Evolutionary conservation across 352 stramenopile genomes (phyloP), one percentile per base, ranked within the genome.

Genomic region (Pythium rishiriense): DNA sequence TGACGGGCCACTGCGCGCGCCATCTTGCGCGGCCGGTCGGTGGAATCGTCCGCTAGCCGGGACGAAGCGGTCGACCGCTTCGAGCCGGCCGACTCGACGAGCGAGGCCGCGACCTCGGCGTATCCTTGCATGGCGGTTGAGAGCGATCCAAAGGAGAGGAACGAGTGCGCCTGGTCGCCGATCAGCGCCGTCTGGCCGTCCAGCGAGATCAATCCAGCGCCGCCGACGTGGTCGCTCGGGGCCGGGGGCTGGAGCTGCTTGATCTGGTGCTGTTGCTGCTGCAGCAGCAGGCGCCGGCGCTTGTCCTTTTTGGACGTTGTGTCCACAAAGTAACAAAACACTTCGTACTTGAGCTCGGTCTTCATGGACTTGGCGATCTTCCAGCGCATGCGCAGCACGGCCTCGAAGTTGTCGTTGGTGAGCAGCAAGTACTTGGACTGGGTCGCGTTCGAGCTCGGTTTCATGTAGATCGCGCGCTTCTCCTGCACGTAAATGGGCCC

Each of bases 241-340:
- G 75, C 62, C 33, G 78, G 31, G 2, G 51, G 69, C 53, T 85
- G 76, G 65, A 85, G 85, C 74, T 66, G 51, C 37, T 59, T 58
- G 25, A 83, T 80, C 64, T 88, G 87, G 60, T 68, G 62, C 29
- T 29, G 29, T 12, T 58, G 47, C 28, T 46, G 47, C 29, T 46
- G 39, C 46, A 59, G 8, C 46, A 59, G 8, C 17, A 87, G 81
- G n/a, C 71, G 77, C 22, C 83, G 21, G 2, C 78, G 71, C 60
- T 87, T 86, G 69, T 86, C 87, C 49, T 86, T 85, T 58, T 87
- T 85, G 37, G 62, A 80, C 2, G 76, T 81, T 17, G 75, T 76
- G 70, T 91, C 82, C 49, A 88, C 73, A 68, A 91, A 91, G 63
- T 91, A 91, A 62, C 80, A 86, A 60, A 91, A 91, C 6, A 91